Conservation (phyloP, 345 rosid species). For the Lumnitzera racemosa region DNA sequence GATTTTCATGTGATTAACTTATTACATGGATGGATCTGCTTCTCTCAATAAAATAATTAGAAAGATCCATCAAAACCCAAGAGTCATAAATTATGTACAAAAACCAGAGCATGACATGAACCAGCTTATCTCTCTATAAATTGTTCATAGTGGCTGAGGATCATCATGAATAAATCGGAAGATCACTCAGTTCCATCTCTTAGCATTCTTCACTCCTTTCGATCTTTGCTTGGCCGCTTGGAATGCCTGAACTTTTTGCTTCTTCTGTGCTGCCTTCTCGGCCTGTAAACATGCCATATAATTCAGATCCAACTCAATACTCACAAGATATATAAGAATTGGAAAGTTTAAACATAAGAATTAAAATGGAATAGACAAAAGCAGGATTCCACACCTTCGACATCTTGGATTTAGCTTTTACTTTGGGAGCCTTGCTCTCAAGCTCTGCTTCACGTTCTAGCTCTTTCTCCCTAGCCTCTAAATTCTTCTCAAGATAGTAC, state of each 20-base stretch:
- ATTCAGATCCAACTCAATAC: too few relatives aligned
- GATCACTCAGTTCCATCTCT: constrained; percentile 81
- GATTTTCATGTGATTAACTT: too few relatives aligned
- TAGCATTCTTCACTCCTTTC: constrained; percentile 69
- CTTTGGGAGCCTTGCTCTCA: constrained; percentile 85
- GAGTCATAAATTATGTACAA: too few relatives aligned
- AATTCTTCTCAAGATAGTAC: constrained; percentile 94
- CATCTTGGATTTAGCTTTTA: constrained; percentile 95
- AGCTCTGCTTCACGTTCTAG: constrained; percentile 81
- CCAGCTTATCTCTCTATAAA: neutral
- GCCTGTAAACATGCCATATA: constrained; percentile 33
- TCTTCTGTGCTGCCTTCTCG: constrained; percentile 93
- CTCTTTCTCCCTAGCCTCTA: constrained; percentile 71
- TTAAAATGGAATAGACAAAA: neutral
- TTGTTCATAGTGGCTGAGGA: neutral
- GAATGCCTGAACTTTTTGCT: constrained; percentile 80
- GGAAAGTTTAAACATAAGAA: neutral
- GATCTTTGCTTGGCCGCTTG: constrained; percentile 88
- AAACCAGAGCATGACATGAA: neutral
- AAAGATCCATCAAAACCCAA: too few relatives aligned
- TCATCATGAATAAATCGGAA: neutral
- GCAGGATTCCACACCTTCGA: constrained; percentile 43
- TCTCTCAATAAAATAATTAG: too few relatives aligned
- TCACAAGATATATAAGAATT: too few relatives aligned
- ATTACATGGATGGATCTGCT: too few relatives aligned